A percentile compares a stretch with the other conserved stretches of the same genome.
These are phyloP conservation scores for Mrakia hoshinonis DNA, from an alignment of 768 basidiomycete genomes.

Conservation along the genomic window DNA sequence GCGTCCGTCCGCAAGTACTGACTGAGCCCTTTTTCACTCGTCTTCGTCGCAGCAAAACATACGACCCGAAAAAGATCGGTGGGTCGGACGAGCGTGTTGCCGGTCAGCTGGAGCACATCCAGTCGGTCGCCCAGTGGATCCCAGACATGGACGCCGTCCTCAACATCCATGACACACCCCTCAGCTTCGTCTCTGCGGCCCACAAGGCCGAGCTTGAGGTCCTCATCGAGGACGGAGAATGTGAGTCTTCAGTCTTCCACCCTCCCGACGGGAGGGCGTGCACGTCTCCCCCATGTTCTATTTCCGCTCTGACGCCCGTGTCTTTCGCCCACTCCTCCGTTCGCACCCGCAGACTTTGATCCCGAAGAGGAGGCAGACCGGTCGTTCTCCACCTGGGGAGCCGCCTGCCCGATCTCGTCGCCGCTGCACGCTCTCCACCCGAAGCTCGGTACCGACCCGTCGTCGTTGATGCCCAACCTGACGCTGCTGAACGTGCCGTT, in stretches of 20 bases:
- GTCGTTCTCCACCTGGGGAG: slow-evolving; percentile 27
- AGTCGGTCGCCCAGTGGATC: slow-evolving; percentile 31
- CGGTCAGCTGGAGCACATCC: slow-evolving; percentile 34
- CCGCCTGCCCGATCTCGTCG: slow-evolving; percentile 19
- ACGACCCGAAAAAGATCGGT: slow-evolving; percentile 22
- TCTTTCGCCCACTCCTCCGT: neutral
- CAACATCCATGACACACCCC: slow-evolving; percentile 35
- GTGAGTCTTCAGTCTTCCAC: slow-evolving; percentile 27
- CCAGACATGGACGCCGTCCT: slow-evolving; percentile 34
- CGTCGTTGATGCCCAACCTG: slow-evolving; percentile 6
- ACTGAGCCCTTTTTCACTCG: neutral
- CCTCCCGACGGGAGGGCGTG: neutral
- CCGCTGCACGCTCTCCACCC: neutral
- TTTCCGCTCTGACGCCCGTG: neutral
- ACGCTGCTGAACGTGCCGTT: slow-evolving; percentile 5
- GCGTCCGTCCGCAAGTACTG: no score
- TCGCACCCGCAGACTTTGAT: slow-evolving; percentile 29
- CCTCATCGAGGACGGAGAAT: slow-evolving; percentile 35
- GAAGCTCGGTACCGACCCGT: slow-evolving; percentile 7
- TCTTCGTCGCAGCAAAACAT: neutral
- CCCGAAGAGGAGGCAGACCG: slow-evolving; percentile 31
- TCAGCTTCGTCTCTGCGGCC: slow-evolving; percentile 31
- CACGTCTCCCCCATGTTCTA: neutral
- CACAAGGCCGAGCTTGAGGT: slow-evolving; percentile 34
- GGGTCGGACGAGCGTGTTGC: slow-evolving; percentile 33